Evolutionary conservation across 2,329 filamentous ascomycete species (phyloP), one percentile per base, ranked within the genome.

Genomic region (Trichophyton verrucosum): DNA sequence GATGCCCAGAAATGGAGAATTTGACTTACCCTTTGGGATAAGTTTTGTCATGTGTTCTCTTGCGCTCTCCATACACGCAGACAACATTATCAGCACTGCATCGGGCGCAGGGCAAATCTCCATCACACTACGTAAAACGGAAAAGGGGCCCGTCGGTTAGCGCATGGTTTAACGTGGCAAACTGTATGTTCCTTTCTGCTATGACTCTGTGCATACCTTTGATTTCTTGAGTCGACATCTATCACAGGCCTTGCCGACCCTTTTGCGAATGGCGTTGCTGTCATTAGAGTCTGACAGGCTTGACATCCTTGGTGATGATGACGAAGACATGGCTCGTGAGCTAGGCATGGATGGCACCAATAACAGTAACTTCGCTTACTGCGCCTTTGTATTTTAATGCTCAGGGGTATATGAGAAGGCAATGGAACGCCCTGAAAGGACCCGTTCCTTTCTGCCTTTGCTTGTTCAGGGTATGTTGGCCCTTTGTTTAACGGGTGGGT

Each of bases 231-330:
- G 67, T 56, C 83, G 77, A 74, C 83, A 86, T 62, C 83, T 78
- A 72, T 86, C 83, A 71, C 83, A 86, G 24, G 83, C 83, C 73
- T 86, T 86, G 71, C 83, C 84, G 44, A 86, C 83, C 68, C 83
- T 77, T 73, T 86, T 86, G 66, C 83, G 30, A 46, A 58, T 30
- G 24, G 24, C 36, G 3, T 20, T 17, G 38, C 40, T 17, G 2
- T 44, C 40, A n/a, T 44, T 44, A 5, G 40, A 17, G 40, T 44
- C 40, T 44, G 40, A 17, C 33, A 38, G 33, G 11, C 11, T 38
- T 38, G 33, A 38, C 3, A 38, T 38, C 33, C 33, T 13, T 13
- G 55, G 17, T 9, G 36, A 36, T 3, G 15, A 24, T 3, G 36
- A 36, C 15, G 55, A 30, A 6, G 55, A 33, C 15, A n/a, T 36